Evolutionary conservation across 2,329 filamentous ascomycete species (phyloP).

Genomic region (Lachnellula hyalina): DNA sequence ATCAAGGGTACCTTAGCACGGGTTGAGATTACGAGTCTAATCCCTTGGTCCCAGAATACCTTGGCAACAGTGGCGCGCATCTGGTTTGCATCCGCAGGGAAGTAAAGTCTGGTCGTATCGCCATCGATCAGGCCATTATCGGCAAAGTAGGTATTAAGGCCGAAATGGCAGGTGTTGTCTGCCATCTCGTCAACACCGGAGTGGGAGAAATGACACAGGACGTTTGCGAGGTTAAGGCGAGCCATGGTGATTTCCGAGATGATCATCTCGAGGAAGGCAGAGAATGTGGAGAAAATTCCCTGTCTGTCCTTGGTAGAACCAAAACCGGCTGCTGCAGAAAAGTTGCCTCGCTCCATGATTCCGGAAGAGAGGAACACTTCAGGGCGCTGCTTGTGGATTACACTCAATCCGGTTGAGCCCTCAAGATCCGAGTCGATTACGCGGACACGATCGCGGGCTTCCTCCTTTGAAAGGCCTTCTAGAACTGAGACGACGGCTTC

Average conservation of each 20-base stretch:
- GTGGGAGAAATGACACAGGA: slow-evolving; percentile 37
- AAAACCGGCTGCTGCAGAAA: slow-evolving; percentile 36
- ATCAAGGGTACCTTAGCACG: slow-evolving; percentile 36
- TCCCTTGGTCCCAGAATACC: slow-evolving; percentile 35
- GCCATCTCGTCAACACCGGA: slow-evolving; percentile 38
- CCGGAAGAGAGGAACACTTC: slow-evolving; percentile 36
- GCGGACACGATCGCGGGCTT: slow-evolving; percentile 34
- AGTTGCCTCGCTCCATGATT: slow-evolving; percentile 38
- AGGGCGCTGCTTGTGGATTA: slow-evolving; percentile 33
- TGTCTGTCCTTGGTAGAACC: slow-evolving; percentile 34
- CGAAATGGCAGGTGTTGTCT: slow-evolving; percentile 38
- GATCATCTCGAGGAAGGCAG: slow-evolving; percentile 37
- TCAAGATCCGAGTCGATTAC: slow-evolving; percentile 38
- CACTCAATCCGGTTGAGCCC: slow-evolving; percentile 36
- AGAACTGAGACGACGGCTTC: slow-evolving; percentile 35
- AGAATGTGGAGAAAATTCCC: slow-evolving; percentile 38
- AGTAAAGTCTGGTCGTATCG: slow-evolving; percentile 33
- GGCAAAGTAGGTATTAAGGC: slow-evolving; percentile 37
- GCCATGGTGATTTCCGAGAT: slow-evolving; percentile 38
- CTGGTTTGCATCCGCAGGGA: slow-evolving; percentile 37
- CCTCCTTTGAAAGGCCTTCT: slow-evolving; percentile 33
- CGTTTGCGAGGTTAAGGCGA: slow-evolving; percentile 34
- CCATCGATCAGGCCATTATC: slow-evolving; percentile 37
- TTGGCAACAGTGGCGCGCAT: slow-evolving; percentile 35
- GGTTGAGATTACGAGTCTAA: slow-evolving; percentile 36